Evolutionary conservation across 2,329 filamentous ascomycete species (phyloP).

Genomic region (Venturiaceae sp.): DNA sequence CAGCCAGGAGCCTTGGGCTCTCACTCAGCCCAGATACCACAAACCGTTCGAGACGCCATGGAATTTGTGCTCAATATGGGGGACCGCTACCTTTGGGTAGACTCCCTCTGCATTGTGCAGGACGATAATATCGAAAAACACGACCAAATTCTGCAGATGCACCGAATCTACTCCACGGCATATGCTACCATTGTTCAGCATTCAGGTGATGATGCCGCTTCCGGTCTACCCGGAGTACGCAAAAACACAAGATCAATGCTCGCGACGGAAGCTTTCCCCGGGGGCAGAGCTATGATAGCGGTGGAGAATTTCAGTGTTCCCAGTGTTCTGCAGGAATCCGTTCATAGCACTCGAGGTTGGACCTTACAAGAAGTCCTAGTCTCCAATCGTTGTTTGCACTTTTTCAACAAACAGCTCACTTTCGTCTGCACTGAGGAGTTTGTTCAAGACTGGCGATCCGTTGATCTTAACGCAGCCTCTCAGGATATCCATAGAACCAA

Average conservation of each 20-base stretch:
- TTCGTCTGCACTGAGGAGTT: neutral
- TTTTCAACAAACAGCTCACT: neutral
- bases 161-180: neutral
- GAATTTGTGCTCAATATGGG: constrained; percentile 1
- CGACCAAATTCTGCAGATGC: constrained; percentile 5
- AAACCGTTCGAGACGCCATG: constrained; percentile 9
- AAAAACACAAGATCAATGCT: neutral
- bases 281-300: neutral
- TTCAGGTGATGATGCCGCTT: neutral
- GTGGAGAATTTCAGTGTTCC: neutral
- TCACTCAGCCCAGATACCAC: neutral
- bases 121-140: constrained; percentile 7
- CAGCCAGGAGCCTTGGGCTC: neutral
- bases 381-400: neutral
- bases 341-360: neutral
- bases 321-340: neutral
- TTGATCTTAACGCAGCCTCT: neutral
- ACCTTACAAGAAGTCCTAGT: neutral
- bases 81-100: constrained; percentile 11
- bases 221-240: neutral
- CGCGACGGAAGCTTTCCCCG: neutral
- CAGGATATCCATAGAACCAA: neutral
- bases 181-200: constrained; percentile 3
- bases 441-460: neutral
- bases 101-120: constrained; percentile 11